A percentile compares a stretch with the other conserved stretches of the same genome.
Evolutionary conservation across 805 yeast genomes (phyloP).

Genomic region (Gaillardinia entomophila): DNA sequence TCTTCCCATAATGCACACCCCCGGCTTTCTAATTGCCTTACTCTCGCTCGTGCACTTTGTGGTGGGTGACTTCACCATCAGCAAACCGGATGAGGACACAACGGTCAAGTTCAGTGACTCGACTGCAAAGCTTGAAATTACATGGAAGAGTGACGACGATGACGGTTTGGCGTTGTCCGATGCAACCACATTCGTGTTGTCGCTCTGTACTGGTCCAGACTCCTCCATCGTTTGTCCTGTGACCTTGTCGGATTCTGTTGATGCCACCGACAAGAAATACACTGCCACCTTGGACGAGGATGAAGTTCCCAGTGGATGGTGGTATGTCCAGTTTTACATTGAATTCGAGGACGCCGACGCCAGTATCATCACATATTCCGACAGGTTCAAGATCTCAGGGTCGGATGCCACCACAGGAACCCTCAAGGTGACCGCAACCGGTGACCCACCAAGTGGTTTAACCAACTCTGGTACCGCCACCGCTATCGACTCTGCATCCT

Average conservation of each 20-base stretch:
- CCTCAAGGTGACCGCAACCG: too few species aligned
- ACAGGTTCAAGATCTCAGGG: slow-evolving; percentile 62
- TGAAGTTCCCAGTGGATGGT: slow-evolving; percentile 58
- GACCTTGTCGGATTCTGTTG: slow-evolving; percentile 17
- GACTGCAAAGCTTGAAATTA: too few species aligned
- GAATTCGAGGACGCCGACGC: slow-evolving; percentile 29
- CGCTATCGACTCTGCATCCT: slow-evolving; percentile 38
- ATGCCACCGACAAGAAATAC: slow-evolving; percentile 22
- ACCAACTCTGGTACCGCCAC: slow-evolving; percentile 23
- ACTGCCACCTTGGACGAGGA: slow-evolving; percentile 38
- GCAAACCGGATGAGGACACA: too few species aligned
- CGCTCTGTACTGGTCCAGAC: slow-evolving; percentile 67
- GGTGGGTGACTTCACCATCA: too few species aligned
- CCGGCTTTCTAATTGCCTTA: too few species aligned
- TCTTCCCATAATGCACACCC: too few species aligned
- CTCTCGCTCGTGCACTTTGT: too few species aligned
- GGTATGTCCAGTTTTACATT: slow-evolving; percentile 66
- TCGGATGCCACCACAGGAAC: too few species aligned
- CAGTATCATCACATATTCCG: slow-evolving; percentile 59
- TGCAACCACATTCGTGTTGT: slow-evolving; percentile 43
- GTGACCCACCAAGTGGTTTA: slow-evolving; percentile 36
- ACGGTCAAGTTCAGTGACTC: too few species aligned
- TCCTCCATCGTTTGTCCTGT: slow-evolving; percentile 36
- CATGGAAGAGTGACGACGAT: slow-evolving; percentile 45
- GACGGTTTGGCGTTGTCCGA: slow-evolving; percentile 39